phyloP scores from a whole-genome alignment of 2,329 filamentous ascomycete genomes.

The Fusarium fracticaudum region DNA sequence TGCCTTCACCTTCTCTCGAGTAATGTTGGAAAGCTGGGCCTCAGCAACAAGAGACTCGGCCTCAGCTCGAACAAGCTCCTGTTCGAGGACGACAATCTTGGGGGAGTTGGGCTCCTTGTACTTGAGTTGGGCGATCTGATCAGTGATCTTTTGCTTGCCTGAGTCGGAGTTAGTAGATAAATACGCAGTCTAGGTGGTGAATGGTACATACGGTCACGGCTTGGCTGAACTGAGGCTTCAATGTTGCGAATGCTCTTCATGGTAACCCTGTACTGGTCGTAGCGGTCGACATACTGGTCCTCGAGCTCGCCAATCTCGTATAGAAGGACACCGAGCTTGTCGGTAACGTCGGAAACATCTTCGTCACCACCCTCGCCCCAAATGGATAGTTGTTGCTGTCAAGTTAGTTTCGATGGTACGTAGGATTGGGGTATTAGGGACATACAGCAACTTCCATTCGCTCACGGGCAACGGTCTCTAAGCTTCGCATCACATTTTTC shows the following conservation, averaged over 20 bases:
- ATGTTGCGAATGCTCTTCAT: conserved; percentile 99
- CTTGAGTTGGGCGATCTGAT: conserved; percentile 98
- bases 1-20: conserved; percentile 98
- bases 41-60: conserved; percentile 99
- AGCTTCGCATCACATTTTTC: conserved; percentile 99
- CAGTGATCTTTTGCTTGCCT: conserved; percentile 99
- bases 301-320: conserved; percentile 99
- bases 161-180: conserved; percentile 12
- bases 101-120: conserved; percentile 99
- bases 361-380: conserved; percentile 97
- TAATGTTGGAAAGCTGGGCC: conserved; percentile 98
- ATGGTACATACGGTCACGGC: conserved; percentile 82
- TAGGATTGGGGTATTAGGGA: conserved; percentile 31
- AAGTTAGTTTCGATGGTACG: conserved; percentile 15
- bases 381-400: conserved; percentile 95
- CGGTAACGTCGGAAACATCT: conserved; percentile 97
- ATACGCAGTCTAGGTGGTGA: neutral
- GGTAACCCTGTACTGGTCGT: conserved; percentile 98
- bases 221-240: conserved; percentile 96
- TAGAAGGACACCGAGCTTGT: conserved; percentile 96
- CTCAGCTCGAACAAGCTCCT: conserved; percentile 97
- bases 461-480: conserved; percentile 94
- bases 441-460: conserved; percentile 98
- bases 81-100: conserved; percentile 96
- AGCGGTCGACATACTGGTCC: conserved; percentile 97